Conservation (phyloP, 2,329 filamentous ascomycete species). For the Aspergillus eucalypticola region DNA sequence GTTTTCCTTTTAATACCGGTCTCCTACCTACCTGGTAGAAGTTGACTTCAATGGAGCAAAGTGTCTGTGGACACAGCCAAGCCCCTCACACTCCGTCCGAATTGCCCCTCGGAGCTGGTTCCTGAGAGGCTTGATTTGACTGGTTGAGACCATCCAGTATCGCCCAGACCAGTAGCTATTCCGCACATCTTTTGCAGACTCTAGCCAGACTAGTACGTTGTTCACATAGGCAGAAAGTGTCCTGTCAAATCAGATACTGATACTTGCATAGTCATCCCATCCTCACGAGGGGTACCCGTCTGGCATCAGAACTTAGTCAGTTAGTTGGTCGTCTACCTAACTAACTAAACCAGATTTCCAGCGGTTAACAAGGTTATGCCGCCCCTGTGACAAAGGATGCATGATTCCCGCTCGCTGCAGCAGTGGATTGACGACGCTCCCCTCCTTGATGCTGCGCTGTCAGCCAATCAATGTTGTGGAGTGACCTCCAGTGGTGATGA, state of each 20-base stretch:
- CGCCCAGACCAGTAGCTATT: background rate
- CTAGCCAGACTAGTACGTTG: background rate
- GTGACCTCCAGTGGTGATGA: background rate
- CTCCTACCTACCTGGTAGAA: too few species aligned
- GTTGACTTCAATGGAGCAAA: background rate
- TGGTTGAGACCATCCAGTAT: background rate
- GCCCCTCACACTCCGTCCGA: background rate
- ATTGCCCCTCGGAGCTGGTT: background rate
- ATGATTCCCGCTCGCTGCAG: background rate
- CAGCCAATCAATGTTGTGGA: background rate
- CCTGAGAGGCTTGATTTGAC: conserved; percentile 2
- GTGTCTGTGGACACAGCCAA: background rate
- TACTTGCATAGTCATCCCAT: background rate
- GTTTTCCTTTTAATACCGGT: too few species aligned
- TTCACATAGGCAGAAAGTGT: background rate
- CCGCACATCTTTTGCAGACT: background rate
- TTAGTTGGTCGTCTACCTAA: too few species aligned
- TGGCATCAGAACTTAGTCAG: too few species aligned
- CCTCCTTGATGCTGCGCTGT: too few species aligned
- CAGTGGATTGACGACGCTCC: too few species aligned
- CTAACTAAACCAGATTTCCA: too few species aligned
- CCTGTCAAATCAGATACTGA: background rate
- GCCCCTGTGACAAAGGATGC: background rate
- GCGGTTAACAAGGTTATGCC: background rate
- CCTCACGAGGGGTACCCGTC: too few species aligned